These are phyloP conservation scores for Corrigiola litoralis DNA, from an alignment of 179 eudicot genomes.

Conservation along the genomic window DNA sequence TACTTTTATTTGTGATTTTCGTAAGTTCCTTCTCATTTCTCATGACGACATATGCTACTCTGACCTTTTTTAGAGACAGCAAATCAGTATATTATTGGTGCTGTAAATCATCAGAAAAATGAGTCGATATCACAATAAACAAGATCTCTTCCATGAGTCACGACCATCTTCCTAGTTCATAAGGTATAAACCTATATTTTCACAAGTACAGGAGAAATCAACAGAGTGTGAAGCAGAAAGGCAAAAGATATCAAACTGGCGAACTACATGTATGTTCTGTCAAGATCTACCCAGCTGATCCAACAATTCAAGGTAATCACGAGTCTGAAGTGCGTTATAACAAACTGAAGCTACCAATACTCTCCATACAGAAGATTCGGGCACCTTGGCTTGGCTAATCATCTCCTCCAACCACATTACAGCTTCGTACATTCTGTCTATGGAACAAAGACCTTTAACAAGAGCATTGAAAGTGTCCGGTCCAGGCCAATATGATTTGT, in stretches of 20 bases:
- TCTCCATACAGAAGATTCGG: slow-evolving; percentile 50
- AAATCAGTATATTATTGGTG: no score
- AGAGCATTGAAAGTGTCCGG: slow-evolving; percentile 31
- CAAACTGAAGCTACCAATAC: slow-evolving; percentile 50
- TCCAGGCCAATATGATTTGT: slow-evolving; percentile 51
- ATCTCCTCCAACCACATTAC: slow-evolving; percentile 89
- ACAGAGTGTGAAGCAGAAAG: no score
- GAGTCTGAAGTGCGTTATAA: slow-evolving; percentile 16
- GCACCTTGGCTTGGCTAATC: slow-evolving; percentile 68
- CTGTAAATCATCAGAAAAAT: no score
- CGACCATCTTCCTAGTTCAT: no score
- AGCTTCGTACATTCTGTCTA: slow-evolving; percentile 55
- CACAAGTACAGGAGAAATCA: no score
- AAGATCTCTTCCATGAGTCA: no score
- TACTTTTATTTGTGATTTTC: no score
- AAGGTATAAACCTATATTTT: no score
- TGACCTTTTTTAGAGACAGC: no score
- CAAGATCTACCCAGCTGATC: slow-evolving; percentile 20
- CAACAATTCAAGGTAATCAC: slow-evolving; percentile 21
- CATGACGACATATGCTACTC: no score
- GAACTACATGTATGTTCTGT: background rate
- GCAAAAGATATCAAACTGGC: background rate
- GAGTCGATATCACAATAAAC: no score
- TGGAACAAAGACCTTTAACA: slow-evolving; percentile 61
- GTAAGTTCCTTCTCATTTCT: no score